Base-by-base conservation (phyloP, 192 early-diverging fungal genomes). In the Borealophlyctis nickersoniae region DNA sequence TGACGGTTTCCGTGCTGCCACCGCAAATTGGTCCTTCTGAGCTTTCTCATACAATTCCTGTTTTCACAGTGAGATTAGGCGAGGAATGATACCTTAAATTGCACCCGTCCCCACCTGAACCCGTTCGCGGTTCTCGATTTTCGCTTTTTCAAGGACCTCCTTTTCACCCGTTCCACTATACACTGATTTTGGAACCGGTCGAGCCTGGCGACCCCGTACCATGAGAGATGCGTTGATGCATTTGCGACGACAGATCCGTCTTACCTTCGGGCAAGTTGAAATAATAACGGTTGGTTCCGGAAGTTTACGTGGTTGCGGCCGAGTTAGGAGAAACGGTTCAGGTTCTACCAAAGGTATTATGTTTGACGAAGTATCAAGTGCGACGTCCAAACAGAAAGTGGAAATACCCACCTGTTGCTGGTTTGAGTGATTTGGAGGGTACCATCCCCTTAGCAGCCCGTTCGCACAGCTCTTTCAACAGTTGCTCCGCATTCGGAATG, bases 321-420 rank as follows among this genome's bases (percentile, higher is more conserved):
- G 57, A 22, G 81, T 79, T 13, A 79, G 63, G n/a, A 76, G 29
- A 52, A 82, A 82, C 1, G 81, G 77, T 3, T 61, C 65, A 24
- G 63, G 26, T 36, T 69, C 77, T 75, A 32, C 45, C 32, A 49
- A 13, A 27, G 3, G 45, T 2, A 24, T 34, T 9, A 32, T 22
- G 3, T 5, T 4, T 4, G 45, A n/a, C 19, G 27, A 35, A 33
- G 4, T 19, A 19, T 22, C n/a, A 32, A 34, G 50, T n/a, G n/a
- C n/a, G n/a, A n/a, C n/a, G n/a, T n/a, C n/a, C n/a, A n/a, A 68
- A 69, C 0, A 35, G 36, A 2, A 26, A 16, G 29, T 14, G 49
- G 36, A 16, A 27, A 31, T 58, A 16, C 30, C 2, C 55, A 73
- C 71, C 73, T 35, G 73, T 76, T 19, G 62, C 52, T 2, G 28